phyloP scores from a whole-genome alignment of 169 alveolate species.

The Cardiosporidium cionae region DNA sequence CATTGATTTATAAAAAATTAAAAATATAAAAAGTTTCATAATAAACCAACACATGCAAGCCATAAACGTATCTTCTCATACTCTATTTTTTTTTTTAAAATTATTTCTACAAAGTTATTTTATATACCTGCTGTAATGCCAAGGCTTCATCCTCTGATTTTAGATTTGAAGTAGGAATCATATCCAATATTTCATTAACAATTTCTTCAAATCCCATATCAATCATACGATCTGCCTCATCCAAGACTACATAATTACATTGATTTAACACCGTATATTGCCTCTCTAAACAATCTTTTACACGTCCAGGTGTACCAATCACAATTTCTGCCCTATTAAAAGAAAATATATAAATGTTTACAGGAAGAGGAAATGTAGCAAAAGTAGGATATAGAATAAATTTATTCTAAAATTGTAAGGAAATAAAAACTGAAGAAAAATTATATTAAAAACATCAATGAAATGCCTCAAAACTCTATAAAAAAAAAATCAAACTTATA shows the following conservation, averaged over 20 bases:
- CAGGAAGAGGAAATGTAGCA: background rate
- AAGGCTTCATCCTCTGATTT: conserved; percentile 70
- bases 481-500: background rate
- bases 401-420: no score
- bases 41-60: no score
- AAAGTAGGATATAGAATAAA: background rate
- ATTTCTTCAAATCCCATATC: conserved; percentile 94
- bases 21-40: no score
- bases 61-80: no score
- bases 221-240: conserved; percentile 92
- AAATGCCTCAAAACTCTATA: background rate
- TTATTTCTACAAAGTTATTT: no score
- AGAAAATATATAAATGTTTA: background rate
- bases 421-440: no score
- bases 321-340: conserved; percentile 73
- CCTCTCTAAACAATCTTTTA: conserved; percentile 84
- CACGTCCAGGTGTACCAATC: conserved; percentile 97
- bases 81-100: no score
- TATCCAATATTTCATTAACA: conserved; percentile 80
- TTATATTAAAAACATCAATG: no score
- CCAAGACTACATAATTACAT: conserved; percentile 86
- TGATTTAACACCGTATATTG: conserved; percentile 81
- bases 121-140: conserved; percentile 58
- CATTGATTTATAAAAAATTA: no score
- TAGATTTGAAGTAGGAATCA: conserved; percentile 71